Base-by-base conservation (phyloP, 441 rosid genomes). In the Sinapis alba region DNA sequence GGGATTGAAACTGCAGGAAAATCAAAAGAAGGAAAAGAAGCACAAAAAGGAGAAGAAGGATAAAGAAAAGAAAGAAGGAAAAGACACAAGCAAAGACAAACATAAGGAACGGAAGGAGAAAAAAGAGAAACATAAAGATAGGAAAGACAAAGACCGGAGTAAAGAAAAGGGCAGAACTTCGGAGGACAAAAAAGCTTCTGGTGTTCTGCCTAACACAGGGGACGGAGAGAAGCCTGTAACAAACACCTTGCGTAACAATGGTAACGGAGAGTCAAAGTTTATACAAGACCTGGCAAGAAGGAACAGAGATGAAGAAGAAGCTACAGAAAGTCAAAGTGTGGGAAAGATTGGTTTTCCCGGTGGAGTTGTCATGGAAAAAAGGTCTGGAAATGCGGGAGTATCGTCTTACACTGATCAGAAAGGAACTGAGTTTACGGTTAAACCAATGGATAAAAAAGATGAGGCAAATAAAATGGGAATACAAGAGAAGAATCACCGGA, bases 1-100 rank as follows among this genome's bases (percentile, higher is more conserved):
- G 63, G 69, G 15, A 53, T 63, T 53, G 41, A 11, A 23, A 71
- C 71, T 65, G 65, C 85, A 90, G 93, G 93, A 84, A 84, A 90
- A 83, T 62, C 73, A 54, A 59, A 87, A 83, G 83, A 88, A 82
- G 80, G 92, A 90, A 78, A 86, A 85, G 85, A 88, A 72, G 41
- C 82, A 78, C 65, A 88, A 86, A 61, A 90, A 84, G 72, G 90
- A 88, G 43, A 88, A 79, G 80, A 84, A 75, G 60, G 86, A 82
- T 68, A 86, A 74, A 69, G 89, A 82, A 60, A 85, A 83, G 82
- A 85, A 67, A 58, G 84, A 83, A 74, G 84, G 81, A 62, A 83
- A 84, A 78, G 91, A 82, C 71, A 81, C 82, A 75, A 83, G 84
- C 54, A 87, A 83, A 81, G 88, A 81, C 64, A 90, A 86, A 66